Percentiles rank a stretch among this genome's conserved stretches.
phyloP scores from a whole-genome alignment of 2,329 filamentous ascomycete genomes.

The Aureobasidium zeae region DNA sequence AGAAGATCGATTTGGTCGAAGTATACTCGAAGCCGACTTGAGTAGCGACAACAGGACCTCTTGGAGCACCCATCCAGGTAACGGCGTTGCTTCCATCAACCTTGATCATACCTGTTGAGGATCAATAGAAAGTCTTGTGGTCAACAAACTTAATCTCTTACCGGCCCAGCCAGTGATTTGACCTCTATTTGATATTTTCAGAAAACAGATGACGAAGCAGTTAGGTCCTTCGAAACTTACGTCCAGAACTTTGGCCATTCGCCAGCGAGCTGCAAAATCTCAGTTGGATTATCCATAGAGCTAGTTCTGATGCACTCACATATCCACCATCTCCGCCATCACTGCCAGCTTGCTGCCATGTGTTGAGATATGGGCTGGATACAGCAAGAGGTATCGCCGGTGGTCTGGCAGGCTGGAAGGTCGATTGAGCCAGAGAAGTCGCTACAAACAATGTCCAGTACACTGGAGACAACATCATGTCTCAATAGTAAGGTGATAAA shows the following conservation, averaged over 20 bases:
- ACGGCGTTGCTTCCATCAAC: slow-evolving; percentile 53
- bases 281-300: neutral
- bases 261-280: slow-evolving; percentile 43
- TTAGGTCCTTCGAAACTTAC: slow-evolving; percentile 44
- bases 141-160: neutral
- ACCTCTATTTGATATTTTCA: slow-evolving; percentile 15
- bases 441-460: slow-evolving; percentile 1
- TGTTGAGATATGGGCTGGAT: slow-evolving; percentile 63
- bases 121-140: neutral
- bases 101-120: slow-evolving; percentile 47
- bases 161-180: slow-evolving; percentile 20
- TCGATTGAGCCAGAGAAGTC: slow-evolving; percentile 33
- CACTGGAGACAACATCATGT: slow-evolving; percentile 18
- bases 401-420: slow-evolving; percentile 52
- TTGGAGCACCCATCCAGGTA: slow-evolving; percentile 58
- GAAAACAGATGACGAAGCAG: no score
- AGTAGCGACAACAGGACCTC: slow-evolving; percentile 40
- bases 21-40: slow-evolving; percentile 62
- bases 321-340: slow-evolving; percentile 56
- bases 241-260: slow-evolving; percentile 61
- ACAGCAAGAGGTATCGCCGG: slow-evolving; percentile 65
- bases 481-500: neutral
- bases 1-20: slow-evolving; percentile 62
- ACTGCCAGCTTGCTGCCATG: slow-evolving; percentile 54
- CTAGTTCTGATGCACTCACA: neutral